Evolutionary conservation across 345 rosid species (phyloP).

Genomic region (Murraya koenigii): DNA sequence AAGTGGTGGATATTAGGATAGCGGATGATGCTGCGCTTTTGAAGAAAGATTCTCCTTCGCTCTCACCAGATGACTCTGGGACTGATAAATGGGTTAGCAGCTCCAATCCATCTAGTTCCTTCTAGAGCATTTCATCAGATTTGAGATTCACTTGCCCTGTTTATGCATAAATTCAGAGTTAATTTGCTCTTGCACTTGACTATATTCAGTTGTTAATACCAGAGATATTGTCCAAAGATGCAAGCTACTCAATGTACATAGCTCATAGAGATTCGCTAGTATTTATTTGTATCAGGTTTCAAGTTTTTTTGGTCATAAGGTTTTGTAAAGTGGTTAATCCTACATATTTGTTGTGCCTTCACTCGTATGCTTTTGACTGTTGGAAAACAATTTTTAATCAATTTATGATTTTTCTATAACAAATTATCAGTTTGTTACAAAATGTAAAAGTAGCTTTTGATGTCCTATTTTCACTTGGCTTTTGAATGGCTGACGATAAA

Average conservation of each 20-base stretch:
- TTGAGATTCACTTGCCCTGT: background rate
- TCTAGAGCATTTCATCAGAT: background rate
- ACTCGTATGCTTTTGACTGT: too few species aligned
- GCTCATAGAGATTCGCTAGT: background rate
- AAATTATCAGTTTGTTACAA: too few species aligned
- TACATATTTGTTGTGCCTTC: too few species aligned
- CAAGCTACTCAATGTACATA: conserved; percentile 1
- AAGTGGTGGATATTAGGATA: conserved; percentile 34
- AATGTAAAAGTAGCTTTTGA: too few species aligned
- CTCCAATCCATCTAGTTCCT: conserved; percentile 32
- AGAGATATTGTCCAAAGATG: background rate
- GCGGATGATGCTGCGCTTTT: conserved; percentile 51
- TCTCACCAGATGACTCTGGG: conserved; percentile 47
- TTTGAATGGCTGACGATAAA: background rate
- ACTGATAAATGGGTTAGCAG: conserved; percentile 61
- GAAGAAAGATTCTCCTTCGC: conserved; percentile 41
- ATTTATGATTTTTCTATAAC: too few species aligned
- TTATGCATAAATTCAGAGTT: background rate
- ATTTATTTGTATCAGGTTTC: too few species aligned
- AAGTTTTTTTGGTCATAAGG: too few species aligned
- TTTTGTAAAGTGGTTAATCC: too few species aligned
- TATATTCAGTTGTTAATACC: background rate
- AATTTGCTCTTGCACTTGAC: too few species aligned
- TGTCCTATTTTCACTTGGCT: background rate
- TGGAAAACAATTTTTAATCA: too few species aligned